These are phyloP conservation scores for Stachybotrys chartarum DNA, from an alignment of 2,329 filamentous ascomycete species.

Conservation along the genomic window DNA sequence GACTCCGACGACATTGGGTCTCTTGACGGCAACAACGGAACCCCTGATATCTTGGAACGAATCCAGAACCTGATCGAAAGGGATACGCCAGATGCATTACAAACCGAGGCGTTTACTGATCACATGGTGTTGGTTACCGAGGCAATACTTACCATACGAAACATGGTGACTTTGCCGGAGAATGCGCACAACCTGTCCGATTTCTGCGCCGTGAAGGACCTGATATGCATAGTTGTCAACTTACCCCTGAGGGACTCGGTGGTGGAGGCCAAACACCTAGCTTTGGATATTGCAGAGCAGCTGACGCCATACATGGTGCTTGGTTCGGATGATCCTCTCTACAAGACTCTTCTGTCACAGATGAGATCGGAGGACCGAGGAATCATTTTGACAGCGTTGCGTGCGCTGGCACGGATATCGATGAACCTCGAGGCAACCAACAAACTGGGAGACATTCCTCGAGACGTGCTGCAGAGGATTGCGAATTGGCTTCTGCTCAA, in stretches of 20 bases:
- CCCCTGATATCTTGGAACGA: constrained; percentile 52
- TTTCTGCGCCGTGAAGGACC: constrained; percentile 68
- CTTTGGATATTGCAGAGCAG: constrained; percentile 86
- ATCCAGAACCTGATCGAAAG: constrained; percentile 57
- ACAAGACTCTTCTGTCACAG: constrained; percentile 61
- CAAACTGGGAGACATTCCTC: constrained; percentile 63
- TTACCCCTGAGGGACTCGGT: constrained; percentile 66
- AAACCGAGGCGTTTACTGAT: constrained; percentile 64
- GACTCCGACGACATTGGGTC: constrained; percentile 45
- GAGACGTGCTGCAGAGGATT: constrained; percentile 57
- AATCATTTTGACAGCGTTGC: constrained; percentile 70
- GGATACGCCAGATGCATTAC: constrained; percentile 59
- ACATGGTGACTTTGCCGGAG: constrained; percentile 90
- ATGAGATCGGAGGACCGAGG: constrained; percentile 69
- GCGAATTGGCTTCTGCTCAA: constrained; percentile 71
- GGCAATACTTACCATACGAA: constrained; percentile 79
- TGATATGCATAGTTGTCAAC: constrained; percentile 74
- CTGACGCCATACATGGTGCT: constrained; percentile 75
- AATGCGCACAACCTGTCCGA: constrained; percentile 79
- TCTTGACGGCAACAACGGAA: constrained; percentile 41
- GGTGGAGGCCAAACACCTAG: constrained; percentile 83
- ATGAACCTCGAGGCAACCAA: constrained; percentile 80
- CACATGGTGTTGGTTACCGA: constrained; percentile 73
- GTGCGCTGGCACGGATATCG: constrained; percentile 78
- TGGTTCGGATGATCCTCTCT: constrained; percentile 68